Conservation (phyloP, 805 yeast species). For the Millerozyma acaciae region DNA sequence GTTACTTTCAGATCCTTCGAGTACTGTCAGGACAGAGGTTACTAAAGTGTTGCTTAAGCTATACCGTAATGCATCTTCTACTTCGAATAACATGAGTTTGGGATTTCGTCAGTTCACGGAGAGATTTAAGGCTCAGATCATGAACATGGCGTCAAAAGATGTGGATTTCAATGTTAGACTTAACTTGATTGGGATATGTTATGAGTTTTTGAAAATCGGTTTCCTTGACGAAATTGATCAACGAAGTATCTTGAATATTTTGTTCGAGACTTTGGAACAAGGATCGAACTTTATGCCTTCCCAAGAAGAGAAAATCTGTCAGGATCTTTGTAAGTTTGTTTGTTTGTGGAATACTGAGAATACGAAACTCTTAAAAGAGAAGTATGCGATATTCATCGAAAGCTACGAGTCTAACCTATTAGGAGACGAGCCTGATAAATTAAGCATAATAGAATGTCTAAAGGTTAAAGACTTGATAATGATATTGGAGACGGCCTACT, state of each 20-base stretch:
- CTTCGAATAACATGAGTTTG: constrained; percentile 34
- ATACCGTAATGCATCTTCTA: constrained; percentile 28
- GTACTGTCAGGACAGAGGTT: constrained; percentile 62
- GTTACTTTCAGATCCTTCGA: constrained; percentile 70
- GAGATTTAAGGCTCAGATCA: constrained; percentile 60
- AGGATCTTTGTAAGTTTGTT: constrained; percentile 56
- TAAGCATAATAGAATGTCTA: constrained; percentile 19
- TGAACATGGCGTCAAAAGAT: constrained; percentile 49
- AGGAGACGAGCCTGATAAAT: constrained; percentile 16
- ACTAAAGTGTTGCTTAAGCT: constrained; percentile 50
- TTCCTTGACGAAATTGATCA: constrained; percentile 60
- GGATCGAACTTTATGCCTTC: constrained; percentile 6
- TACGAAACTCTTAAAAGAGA: constrained; percentile 33
- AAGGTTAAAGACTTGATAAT: constrained; percentile 16
- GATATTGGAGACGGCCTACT: constrained; percentile 10
- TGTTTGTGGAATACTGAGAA: constrained; percentile 40
- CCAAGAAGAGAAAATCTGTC: constrained; percentile 23
- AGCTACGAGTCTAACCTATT: constrained; percentile 21
- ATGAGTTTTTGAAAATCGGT: constrained; percentile 55
- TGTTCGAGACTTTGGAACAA: constrained; percentile 21
- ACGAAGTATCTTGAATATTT: constrained; percentile 19
- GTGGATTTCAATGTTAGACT: constrained; percentile 50
- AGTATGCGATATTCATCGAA: constrained; percentile 27
- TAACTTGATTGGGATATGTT: constrained; percentile 47
- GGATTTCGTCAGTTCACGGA: constrained; percentile 78